Percentiles rank a stretch among this genome's conserved stretches.
phyloP scores from a whole-genome alignment of 23 red algal genomes.

The Gracilaria caudata region DNA sequence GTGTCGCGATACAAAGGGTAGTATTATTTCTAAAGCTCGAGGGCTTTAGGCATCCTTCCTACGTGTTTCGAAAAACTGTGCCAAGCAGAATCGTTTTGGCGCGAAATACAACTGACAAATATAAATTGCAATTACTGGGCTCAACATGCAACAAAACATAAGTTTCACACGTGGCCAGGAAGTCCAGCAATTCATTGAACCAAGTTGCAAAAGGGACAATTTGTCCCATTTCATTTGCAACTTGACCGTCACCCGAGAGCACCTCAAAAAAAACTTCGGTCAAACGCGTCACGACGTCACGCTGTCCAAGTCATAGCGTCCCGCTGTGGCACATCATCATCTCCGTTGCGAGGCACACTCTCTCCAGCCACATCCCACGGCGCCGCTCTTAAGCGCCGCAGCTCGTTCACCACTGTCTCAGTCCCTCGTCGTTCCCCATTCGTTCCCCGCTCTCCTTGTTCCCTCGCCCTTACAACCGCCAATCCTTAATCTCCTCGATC shows the following conservation, averaged over 20 bases:
- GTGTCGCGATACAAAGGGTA: no score
- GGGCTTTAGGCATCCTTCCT: no score
- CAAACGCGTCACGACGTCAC: conserved; percentile 2
- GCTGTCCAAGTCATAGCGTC: conserved; percentile 18
- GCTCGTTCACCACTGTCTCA: conserved; percentile 10
- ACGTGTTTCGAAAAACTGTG: background rate
- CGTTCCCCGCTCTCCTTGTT: background rate
- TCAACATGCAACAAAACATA: no score
- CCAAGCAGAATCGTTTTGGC: background rate
- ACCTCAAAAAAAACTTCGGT: background rate
- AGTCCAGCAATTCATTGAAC: background rate
- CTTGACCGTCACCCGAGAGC: no score
- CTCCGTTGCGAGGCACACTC: conserved; percentile 15
- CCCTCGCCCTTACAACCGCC: background rate
- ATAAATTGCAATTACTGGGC: background rate
- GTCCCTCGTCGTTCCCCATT: background rate
- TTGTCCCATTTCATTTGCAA: no score
- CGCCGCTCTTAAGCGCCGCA: conserved; percentile 3
- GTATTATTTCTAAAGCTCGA: no score
- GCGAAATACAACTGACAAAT: background rate
- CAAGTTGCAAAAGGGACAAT: background rate
- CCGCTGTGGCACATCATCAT: conserved; percentile 3
- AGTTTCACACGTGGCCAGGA: background rate
- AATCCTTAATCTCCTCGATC: background rate
- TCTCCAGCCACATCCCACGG: background rate